Conservation (phyloP, 169 alveolate species). For the Fabrea salina region DNA sequence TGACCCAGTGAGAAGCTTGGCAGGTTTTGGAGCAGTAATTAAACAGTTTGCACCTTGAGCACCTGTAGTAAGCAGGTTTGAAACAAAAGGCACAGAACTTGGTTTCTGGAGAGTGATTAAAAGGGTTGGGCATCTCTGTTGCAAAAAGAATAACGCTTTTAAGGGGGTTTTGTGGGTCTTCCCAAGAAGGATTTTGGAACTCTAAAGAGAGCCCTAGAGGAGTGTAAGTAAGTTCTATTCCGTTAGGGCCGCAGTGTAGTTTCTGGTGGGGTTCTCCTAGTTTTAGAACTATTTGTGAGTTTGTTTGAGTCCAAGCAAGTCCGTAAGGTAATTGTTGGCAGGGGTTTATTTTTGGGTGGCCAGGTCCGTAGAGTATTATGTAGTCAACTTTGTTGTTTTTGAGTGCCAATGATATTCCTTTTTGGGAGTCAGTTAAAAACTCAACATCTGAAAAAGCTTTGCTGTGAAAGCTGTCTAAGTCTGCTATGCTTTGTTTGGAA, state of each 20-base stretch:
- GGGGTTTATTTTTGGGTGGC: neutral
- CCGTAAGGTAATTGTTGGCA: constrained; percentile 19
- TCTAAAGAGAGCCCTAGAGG: constrained; percentile 6
- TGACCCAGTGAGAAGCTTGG: neutral
- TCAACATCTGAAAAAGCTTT: neutral
- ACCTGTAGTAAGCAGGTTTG: neutral
- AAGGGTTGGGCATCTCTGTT: neutral
- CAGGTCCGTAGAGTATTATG: neutral
- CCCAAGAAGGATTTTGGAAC: constrained; percentile 5
- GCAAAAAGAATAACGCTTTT: constrained; percentile 17
- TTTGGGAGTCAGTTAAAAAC: neutral
- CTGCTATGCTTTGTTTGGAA: neutral
- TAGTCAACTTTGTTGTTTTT: neutral
- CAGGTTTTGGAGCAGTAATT: constrained; percentile 21
- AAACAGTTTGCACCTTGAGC: neutral
- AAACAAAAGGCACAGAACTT: neutral
- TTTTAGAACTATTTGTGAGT: neutral
- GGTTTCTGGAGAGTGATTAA: neutral
- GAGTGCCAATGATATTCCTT: neutral
- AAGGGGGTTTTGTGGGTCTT: neutral
- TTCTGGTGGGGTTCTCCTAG: constrained; percentile 26
- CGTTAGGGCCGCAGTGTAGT: neutral
- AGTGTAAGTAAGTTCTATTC: constrained; percentile 5
- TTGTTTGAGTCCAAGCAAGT: neutral
- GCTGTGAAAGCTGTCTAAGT: neutral